phyloP scores from a whole-genome alignment of 257 asterid species.

The Lithospermum erythrorhizon region DNA sequence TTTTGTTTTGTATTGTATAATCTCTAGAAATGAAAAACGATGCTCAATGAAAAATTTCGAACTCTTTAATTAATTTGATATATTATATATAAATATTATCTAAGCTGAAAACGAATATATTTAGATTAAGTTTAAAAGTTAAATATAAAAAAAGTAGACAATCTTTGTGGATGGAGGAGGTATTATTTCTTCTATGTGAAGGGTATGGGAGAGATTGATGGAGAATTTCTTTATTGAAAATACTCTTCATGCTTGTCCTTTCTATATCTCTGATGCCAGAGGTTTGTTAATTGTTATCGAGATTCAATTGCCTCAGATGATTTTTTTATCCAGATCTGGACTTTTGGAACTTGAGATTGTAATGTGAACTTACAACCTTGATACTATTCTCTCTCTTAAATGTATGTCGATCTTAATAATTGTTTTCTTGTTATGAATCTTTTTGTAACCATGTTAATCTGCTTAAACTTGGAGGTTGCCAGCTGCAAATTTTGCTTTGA shows the following conservation, averaged over 20 bases:
- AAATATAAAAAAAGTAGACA: no score
- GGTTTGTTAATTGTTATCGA: not conserved
- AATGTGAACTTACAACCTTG: conserved; percentile 97
- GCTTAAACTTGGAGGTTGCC: not conserved
- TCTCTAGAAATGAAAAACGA: no score
- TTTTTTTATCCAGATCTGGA: conserved; percentile 46
- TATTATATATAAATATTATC: no score
- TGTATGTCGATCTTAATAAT: not conserved
- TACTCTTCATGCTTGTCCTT: not conserved
- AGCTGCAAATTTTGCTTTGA: not conserved
- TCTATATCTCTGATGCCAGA: conserved; percentile 1
- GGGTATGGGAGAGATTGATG: no score
- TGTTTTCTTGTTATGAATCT: not conserved
- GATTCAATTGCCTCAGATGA: not conserved
- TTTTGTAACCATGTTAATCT: not conserved
- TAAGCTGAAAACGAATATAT: no score
- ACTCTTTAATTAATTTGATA: no score
- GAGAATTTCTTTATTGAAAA: not conserved
- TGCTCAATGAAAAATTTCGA: no score
- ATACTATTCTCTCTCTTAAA: conserved; percentile 8
- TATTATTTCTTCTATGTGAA: no score
- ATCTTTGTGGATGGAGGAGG: no score
- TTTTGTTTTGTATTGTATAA: no score
- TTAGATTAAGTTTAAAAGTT: no score
- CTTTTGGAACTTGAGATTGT: conserved; percentile 86